Percentiles rank a stretch among this genome's conserved stretches.
phyloP scores from a whole-genome alignment of 768 basidiomycete genomes.

The Amanita inopinata region DNA sequence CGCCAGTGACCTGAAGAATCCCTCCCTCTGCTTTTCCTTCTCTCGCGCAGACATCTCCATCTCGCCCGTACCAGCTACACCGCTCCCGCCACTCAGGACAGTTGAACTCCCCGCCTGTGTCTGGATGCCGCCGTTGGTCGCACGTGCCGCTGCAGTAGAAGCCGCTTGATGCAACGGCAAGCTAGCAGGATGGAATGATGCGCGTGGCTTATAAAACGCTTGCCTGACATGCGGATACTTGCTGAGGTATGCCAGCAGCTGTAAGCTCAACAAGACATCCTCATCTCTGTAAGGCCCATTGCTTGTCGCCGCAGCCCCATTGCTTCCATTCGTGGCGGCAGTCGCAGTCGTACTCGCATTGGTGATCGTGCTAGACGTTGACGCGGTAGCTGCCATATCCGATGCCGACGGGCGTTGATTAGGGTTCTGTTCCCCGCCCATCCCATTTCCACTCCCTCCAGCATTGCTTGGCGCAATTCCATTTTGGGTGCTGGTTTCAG shows the following conservation, averaged over 20 bases:
- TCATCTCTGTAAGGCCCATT: slow-evolving; percentile 84
- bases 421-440: neutral
- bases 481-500: no score
- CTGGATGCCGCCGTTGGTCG: no score
- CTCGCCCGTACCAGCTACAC: slow-evolving; percentile 9
- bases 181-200: slow-evolving; percentile 75
- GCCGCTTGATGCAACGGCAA: slow-evolving; percentile 24
- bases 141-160: no score
- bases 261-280: slow-evolving; percentile 82
- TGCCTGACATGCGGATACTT: slow-evolving; percentile 97
- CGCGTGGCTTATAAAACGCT: slow-evolving; percentile 84
- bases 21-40: slow-evolving; percentile 15
- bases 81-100: slow-evolving; percentile 15
- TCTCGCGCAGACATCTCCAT: neutral
- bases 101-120: no score
- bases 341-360: slow-evolving; percentile 2
- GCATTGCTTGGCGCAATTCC: neutral
- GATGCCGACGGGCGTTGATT: neutral
- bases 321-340: neutral
- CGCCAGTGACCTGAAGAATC: slow-evolving; percentile 38
- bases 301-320: slow-evolving; percentile 10
- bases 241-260: slow-evolving; percentile 91
- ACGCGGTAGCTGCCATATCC: slow-evolving; percentile 2
- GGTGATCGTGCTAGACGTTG: neutral
- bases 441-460: neutral